Evolutionary conservation across 2,329 filamentous ascomycete species (phyloP).

Genomic region (Aureobasidium subglaciale): DNA sequence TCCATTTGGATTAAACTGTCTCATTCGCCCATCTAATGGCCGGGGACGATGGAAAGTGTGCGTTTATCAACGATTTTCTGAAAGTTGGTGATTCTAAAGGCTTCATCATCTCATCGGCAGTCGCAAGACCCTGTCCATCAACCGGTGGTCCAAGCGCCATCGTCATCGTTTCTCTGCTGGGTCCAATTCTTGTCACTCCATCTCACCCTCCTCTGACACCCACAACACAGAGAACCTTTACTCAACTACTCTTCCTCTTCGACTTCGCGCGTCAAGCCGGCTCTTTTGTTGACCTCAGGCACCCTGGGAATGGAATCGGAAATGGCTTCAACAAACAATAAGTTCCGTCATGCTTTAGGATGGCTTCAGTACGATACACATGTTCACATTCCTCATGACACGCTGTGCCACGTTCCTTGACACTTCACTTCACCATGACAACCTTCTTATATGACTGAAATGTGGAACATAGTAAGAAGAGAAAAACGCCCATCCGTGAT

Average conservation of each 20-base stretch:
- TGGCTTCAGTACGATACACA: background rate
- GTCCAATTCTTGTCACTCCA: background rate
- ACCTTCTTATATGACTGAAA: background rate
- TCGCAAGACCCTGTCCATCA: background rate
- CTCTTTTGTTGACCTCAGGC: background rate
- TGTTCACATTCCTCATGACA: background rate
- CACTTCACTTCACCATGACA: background rate
- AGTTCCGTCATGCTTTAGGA: too few species aligned
- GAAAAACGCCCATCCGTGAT: background rate
- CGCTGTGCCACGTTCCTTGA: background rate
- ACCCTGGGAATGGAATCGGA: too few species aligned
- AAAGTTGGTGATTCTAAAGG: conserved; percentile 5
- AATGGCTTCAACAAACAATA: too few species aligned
- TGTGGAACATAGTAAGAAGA: background rate
- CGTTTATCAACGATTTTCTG: background rate
- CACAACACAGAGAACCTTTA: background rate
- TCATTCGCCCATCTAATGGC: background rate
- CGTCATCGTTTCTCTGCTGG: background rate
- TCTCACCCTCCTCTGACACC: background rate
- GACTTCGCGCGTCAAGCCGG: background rate
- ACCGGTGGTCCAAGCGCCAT: background rate
- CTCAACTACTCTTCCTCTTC: background rate
- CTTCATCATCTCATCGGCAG: background rate
- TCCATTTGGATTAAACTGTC: background rate
- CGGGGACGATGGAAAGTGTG: background rate